Base-by-base conservation (phyloP, 495 filamentous ascomycete species). In the Trichoderma erinaceum region DNA sequence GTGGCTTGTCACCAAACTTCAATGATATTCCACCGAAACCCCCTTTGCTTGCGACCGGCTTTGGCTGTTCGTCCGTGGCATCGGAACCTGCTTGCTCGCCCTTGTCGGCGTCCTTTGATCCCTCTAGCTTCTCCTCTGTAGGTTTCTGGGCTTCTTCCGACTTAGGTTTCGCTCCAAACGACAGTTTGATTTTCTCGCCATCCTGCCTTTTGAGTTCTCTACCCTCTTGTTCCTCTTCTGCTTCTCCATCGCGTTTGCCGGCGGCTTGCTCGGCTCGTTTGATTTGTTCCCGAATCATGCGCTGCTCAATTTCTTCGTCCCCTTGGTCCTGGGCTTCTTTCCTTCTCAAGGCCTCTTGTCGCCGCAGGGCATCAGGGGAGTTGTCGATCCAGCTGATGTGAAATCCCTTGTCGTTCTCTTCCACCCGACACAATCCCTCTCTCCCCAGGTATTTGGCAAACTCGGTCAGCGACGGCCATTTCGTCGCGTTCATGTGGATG, bases 331-430 rank as follows among this genome's bases (percentile, higher is more conserved):
- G 86, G 70, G 89, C 80, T 75, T 98, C 93, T 78, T 91, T 92
- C 76, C 88, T 88, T 73, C 90, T 78, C 44, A 96, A 81, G 27
- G 90, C 92, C 68, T 97, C 93, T 61, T 89, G 83, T 65, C 92
- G 80, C 72, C 85, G 81, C 74, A 98, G 79, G 0, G 92, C 90
- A 65, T 96, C 93, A 0, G 92, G 91, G 41, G 85, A 89, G 72
- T 93, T 90, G 77, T 99, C 94, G 41, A 97, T 87, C 91, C 93
- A 99, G 6, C 87, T 84, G 65, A 99, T 84, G 71, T 92, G 88
- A 16, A 97, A 70, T 1, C 95, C 92, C 73, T 96, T 93, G 61
- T 96, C 93, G 58, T 88, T 90, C 72, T 99, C 95, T 67, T 96
- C 90, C 0, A 97, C 92, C 27, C 88, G 81, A 74, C 90, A 93